Conservation (phyloP, 148 eudicot species). For the Chenopodium formosanum region DNA sequence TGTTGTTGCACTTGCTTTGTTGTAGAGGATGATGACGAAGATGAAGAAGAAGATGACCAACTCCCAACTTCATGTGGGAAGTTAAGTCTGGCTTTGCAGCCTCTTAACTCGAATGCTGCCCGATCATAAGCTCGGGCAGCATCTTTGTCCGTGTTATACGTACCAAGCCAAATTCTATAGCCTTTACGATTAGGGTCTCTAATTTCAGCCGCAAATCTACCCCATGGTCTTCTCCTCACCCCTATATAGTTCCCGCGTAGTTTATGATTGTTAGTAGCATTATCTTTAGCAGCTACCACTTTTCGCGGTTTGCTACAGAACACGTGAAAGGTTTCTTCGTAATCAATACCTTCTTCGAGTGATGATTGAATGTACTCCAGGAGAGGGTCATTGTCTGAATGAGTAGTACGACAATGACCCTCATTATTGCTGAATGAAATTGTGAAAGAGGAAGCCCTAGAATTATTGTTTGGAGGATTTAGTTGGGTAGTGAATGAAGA, state of each 20-base stretch:
- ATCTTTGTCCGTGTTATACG: constrained; percentile 40
- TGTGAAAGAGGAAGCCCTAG: background rate
- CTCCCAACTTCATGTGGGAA: constrained; percentile 35
- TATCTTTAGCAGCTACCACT: background rate
- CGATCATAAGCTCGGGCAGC: constrained; percentile 52
- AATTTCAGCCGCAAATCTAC: constrained; percentile 48
- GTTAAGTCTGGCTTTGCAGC: constrained; percentile 41
- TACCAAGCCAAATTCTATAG: constrained; percentile 46
- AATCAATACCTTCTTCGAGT: background rate
- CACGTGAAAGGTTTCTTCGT: background rate
- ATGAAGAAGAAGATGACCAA: constrained; percentile 7
- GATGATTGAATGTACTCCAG: background rate
- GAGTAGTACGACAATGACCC: background rate
- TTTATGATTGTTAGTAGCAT: background rate
- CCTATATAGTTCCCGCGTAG: constrained; percentile 17
- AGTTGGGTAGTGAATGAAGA: background rate
- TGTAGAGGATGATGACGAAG: background rate
- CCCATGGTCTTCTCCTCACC: constrained; percentile 45
- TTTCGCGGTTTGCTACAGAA: background rate
- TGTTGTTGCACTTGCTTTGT: background rate
- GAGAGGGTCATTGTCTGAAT: background rate
- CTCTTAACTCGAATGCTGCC: constrained; percentile 41
- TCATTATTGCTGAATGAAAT: background rate
- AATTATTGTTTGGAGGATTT: background rate
- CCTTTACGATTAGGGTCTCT: constrained; percentile 46